Conservation (phyloP, 1,284 basidiomycete genomes). For the Papiliotrema flavescens region DNA sequence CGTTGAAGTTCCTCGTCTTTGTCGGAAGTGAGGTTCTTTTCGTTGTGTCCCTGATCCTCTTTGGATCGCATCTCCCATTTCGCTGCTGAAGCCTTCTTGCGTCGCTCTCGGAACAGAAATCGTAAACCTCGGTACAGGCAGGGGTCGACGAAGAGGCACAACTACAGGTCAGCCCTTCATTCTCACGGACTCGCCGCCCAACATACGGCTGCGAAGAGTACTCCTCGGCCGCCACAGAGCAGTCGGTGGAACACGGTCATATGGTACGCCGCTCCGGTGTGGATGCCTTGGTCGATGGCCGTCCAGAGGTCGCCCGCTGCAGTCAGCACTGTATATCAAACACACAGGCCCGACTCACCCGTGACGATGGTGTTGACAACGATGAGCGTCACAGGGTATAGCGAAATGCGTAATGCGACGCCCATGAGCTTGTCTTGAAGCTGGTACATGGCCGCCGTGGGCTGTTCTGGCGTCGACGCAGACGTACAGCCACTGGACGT, state of each 20-base stretch:
- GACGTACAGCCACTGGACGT: not conserved
- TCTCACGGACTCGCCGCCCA: not conserved
- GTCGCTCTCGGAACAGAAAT: not conserved
- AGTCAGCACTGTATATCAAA: not conserved
- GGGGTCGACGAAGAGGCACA: constrained; percentile 1
- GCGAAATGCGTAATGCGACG: constrained; percentile 22
- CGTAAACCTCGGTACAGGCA: not conserved
- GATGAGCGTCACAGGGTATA: constrained; percentile 23
- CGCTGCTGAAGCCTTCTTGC: no score
- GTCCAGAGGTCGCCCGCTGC: not conserved
- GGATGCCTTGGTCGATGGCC: not conserved
- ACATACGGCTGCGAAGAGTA: not conserved
- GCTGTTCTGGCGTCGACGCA: not conserved
- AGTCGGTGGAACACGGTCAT: not conserved
- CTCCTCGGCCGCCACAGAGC: not conserved
- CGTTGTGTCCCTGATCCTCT: no score
- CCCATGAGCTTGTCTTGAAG: constrained; percentile 14
- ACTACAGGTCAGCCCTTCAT: not conserved
- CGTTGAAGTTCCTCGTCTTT: not conserved
- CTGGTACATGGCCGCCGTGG: not conserved
- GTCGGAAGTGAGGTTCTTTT: not conserved
- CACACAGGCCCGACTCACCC: constrained; percentile 7
- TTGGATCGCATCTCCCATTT: no score
- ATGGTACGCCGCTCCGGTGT: not conserved
- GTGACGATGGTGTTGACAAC: constrained; percentile 26